Conservation (phyloP, 2,329 filamentous ascomycete genomes). For the Neopestalotiopsis sp. region DNA sequence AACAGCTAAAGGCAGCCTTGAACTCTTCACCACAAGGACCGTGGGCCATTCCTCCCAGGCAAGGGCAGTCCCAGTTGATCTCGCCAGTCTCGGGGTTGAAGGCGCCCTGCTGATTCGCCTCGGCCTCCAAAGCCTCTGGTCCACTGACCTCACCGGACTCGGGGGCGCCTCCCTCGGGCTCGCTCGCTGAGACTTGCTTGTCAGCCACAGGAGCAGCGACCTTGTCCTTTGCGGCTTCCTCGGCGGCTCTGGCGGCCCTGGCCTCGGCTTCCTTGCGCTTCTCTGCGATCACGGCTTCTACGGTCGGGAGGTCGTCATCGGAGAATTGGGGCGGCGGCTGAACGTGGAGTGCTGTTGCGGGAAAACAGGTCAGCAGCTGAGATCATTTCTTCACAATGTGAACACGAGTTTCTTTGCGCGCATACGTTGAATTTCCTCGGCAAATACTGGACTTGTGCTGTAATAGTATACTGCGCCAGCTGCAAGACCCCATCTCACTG, state of each 20-base stretch:
- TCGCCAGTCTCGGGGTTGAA: slow-evolving; percentile 99
- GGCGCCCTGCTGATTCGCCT: slow-evolving; percentile 85
- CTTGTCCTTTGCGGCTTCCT: slow-evolving; percentile 26
- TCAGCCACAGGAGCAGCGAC: slow-evolving; percentile 28
- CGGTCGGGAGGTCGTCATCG: slow-evolving; percentile 64
- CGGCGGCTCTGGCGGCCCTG: slow-evolving; percentile 34
- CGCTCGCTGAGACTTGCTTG: slow-evolving; percentile 27
- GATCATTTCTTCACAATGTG: background rate
- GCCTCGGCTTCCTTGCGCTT: slow-evolving; percentile 57
- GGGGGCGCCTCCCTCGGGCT: slow-evolving; percentile 4
- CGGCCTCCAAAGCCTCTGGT: slow-evolving; percentile 70
- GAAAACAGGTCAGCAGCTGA: slow-evolving; percentile 4
- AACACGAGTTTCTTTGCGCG: slow-evolving; percentile 24
- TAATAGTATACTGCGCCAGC: slow-evolving; percentile 87
- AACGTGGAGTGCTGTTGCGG: slow-evolving; percentile 34
- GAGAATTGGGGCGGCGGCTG: slow-evolving; percentile 57
- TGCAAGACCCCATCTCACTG: slow-evolving; percentile 76
- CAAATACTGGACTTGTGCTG: slow-evolving; percentile 86
- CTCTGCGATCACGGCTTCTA: slow-evolving; percentile 70
- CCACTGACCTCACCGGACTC: slow-evolving; percentile 37
- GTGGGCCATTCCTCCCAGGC: slow-evolving; percentile 94
- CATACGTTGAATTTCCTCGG: slow-evolving; percentile 80
- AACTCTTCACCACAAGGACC: slow-evolving; percentile 97
- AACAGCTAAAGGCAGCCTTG: slow-evolving; percentile 95
- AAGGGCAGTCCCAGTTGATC: slow-evolving; percentile 99